Evolutionary conservation across 2,329 filamentous ascomycete genomes (phyloP).

Genomic region (Alternaria arborescens): DNA sequence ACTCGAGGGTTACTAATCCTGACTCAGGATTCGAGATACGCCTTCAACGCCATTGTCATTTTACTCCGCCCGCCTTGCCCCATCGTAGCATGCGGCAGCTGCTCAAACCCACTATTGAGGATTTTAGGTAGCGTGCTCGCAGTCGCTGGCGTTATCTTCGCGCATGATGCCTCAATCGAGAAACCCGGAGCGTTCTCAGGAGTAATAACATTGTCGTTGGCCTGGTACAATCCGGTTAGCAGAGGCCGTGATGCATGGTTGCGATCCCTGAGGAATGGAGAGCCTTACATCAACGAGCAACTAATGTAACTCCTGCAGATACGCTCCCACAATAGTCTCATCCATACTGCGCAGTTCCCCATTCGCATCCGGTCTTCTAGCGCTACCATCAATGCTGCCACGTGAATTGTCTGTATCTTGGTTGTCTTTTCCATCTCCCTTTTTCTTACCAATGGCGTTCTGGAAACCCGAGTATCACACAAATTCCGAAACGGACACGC

Average conservation of each 20-base stretch:
- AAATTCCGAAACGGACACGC: background rate
- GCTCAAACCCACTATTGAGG: slow-evolving; percentile 15
- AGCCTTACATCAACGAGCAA: background rate
- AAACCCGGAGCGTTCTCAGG: slow-evolving; percentile 48
- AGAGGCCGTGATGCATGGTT: background rate
- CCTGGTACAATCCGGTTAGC: slow-evolving; percentile 29
- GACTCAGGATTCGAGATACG: background rate
- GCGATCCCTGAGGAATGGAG: background rate
- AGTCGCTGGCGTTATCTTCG: slow-evolving; percentile 49
- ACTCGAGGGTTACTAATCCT: background rate
- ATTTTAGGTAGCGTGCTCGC: slow-evolving; percentile 23
- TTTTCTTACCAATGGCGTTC: background rate
- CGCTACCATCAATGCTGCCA: background rate
- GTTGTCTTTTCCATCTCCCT: background rate
- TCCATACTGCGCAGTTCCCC: background rate
- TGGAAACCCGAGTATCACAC: background rate
- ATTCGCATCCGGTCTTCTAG: background rate
- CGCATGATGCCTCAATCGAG: slow-evolving; percentile 51
- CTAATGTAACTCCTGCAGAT: background rate
- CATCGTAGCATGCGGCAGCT: background rate
- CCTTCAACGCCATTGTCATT: background rate
- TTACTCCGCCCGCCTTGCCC: background rate
- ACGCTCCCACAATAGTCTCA: background rate
- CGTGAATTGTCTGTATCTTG: background rate
- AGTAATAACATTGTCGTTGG: slow-evolving; percentile 31